These are phyloP conservation scores for Penicillium argentinense DNA, from an alignment of 495 filamentous ascomycete genomes.

Conservation along the genomic window DNA sequence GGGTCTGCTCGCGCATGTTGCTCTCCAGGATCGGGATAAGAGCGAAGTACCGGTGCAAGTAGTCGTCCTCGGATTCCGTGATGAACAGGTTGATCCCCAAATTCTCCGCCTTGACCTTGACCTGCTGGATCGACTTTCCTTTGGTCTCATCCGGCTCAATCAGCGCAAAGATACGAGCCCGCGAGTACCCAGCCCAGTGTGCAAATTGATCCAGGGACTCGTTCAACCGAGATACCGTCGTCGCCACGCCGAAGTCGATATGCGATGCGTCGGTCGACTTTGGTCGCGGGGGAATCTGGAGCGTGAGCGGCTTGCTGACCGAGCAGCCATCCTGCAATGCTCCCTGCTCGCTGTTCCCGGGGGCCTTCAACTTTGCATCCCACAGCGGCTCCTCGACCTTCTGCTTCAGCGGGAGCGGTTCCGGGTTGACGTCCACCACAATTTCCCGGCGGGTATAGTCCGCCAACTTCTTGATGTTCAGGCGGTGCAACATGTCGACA, in stretches of 20 bases:
- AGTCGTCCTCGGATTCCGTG: slow-evolving; percentile 48
- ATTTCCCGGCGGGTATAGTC: slow-evolving; percentile 47
- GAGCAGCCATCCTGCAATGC: slow-evolving; percentile 35
- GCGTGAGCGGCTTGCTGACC: slow-evolving; percentile 31
- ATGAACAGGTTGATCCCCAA: slow-evolving; percentile 54
- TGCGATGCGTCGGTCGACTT: slow-evolving; percentile 47
- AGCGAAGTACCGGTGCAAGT: slow-evolving; percentile 59
- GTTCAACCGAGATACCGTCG: slow-evolving; percentile 54
- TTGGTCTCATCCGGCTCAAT: slow-evolving; percentile 46
- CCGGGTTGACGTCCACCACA: slow-evolving; percentile 28
- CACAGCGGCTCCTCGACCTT: slow-evolving; percentile 35
- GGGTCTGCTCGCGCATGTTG: slow-evolving; percentile 45
- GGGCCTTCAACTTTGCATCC: slow-evolving; percentile 9
- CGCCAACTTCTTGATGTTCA: slow-evolving; percentile 32
- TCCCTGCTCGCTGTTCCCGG: background rate
- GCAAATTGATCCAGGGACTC: slow-evolving; percentile 55
- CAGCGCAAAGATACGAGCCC: slow-evolving; percentile 55
- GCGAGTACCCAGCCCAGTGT: slow-evolving; percentile 61
- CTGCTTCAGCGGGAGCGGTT: slow-evolving; percentile 33
- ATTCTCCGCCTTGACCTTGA: slow-evolving; percentile 38
- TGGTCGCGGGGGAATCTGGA: slow-evolving; percentile 34
- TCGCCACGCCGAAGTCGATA: slow-evolving; percentile 63
- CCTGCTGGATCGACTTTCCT: slow-evolving; percentile 15
- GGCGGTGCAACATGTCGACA: slow-evolving; percentile 24
- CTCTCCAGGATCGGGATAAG: slow-evolving; percentile 52